Percentiles rank a stretch among this genome's conserved stretches.
These are phyloP conservation scores for Botryosphaeria agaves DNA, from an alignment of 2,329 filamentous ascomycete genomes.

Conservation along the genomic window DNA sequence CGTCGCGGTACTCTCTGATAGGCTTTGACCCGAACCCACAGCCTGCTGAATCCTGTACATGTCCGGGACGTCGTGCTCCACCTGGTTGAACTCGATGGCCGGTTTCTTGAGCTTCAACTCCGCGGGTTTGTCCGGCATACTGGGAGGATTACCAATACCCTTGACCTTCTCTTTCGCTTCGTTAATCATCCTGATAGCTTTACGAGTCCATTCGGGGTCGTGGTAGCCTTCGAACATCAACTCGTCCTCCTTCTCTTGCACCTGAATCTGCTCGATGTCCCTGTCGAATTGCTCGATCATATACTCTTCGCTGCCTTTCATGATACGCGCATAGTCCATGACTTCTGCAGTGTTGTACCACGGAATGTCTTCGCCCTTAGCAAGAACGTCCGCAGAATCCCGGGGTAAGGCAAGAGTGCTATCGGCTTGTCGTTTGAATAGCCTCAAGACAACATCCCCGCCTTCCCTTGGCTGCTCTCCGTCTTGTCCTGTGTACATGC, in stretches of 20 bases:
- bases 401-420: constrained; percentile 78
- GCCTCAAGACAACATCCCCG: constrained; percentile 72
- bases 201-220: constrained; percentile 68
- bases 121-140: constrained; percentile 30
- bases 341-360: constrained; percentile 94
- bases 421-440: constrained; percentile 64
- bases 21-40: constrained; percentile 24
- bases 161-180: constrained; percentile 59
- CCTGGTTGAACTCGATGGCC: constrained; percentile 30
- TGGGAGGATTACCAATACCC: constrained; percentile 49
- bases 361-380: constrained; percentile 59
- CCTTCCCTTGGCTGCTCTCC: constrained; percentile 63
- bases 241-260: constrained; percentile 77
- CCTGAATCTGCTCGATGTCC: constrained; percentile 57
- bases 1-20: constrained; percentile 10
- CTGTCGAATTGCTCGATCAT: constrained; percentile 65
- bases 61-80: constrained; percentile 27
- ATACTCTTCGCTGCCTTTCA: constrained; percentile 85
- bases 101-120: constrained; percentile 29
- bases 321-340: constrained; percentile 83
- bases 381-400: constrained; percentile 57
- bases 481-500: constrained; percentile 85
- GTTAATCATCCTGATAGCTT: constrained; percentile 58
- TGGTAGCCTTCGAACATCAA: constrained; percentile 84
- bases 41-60: constrained; percentile 34